Conservation (phyloP, 2,329 filamentous ascomycete species). For the Colletotrichum liaoningense region DNA sequence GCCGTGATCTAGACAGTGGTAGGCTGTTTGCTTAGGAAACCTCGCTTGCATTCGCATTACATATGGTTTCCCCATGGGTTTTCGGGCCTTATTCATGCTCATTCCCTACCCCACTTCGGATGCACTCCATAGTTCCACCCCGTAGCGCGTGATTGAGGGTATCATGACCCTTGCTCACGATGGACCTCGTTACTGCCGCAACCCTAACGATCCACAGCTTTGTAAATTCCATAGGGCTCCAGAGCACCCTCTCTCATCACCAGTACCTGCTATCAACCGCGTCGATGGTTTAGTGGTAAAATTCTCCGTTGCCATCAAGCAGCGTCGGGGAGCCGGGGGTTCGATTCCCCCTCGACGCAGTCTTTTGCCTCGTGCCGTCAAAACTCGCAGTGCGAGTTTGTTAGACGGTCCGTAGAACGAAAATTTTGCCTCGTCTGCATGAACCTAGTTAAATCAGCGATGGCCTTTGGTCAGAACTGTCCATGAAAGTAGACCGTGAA, state of each 20-base stretch:
- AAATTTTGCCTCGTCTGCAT: background rate
- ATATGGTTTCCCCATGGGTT: background rate
- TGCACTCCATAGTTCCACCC: background rate
- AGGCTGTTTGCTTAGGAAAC: background rate
- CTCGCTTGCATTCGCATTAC: no score
- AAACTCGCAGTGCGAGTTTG: no score
- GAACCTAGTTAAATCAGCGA: no score
- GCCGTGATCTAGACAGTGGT: no score
- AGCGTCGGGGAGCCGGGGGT: conserved; percentile 19
- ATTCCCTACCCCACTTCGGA: background rate
- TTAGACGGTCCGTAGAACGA: no score
- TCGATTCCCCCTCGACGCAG: conserved; percentile 13
- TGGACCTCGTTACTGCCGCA: background rate
- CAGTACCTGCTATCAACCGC: background rate
- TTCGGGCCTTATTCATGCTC: background rate
- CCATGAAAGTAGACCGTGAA: background rate
- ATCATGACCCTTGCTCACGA: conserved; percentile 12
- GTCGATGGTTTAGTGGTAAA: conserved; percentile 19
- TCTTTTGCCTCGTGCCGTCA: background rate
- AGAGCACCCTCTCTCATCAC: accelerated
- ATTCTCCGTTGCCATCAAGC: conserved; percentile 16
- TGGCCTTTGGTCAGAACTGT: background rate
- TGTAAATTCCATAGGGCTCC: accelerated
- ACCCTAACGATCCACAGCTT: conserved; percentile 1
- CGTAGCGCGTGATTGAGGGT: background rate